These are phyloP conservation scores for Acacia concinna DNA, from an alignment of 331 rosid species.

Conservation along the genomic window DNA sequence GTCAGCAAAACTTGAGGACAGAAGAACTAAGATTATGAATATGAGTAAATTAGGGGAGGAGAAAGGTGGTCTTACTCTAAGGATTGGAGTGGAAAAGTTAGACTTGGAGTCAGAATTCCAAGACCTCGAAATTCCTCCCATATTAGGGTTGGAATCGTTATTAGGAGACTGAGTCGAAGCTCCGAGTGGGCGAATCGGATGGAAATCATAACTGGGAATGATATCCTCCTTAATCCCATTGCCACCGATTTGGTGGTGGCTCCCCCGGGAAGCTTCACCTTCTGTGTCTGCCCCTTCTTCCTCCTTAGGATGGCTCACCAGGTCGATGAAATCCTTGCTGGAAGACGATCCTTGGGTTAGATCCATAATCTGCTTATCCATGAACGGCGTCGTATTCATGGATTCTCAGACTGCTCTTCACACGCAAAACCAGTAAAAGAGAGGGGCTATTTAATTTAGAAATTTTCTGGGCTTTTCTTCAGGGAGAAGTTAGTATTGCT, in stretches of 20 bases:
- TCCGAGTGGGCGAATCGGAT: constrained; percentile 65
- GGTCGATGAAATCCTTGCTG: constrained; percentile 51
- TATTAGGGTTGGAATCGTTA: constrained; percentile 46
- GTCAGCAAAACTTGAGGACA: background rate
- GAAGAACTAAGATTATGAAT: background rate
- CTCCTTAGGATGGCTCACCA: constrained; percentile 35
- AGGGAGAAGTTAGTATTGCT: background rate
- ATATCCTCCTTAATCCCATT: constrained; percentile 59
- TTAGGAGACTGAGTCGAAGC: constrained; percentile 40
- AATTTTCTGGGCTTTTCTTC: background rate
- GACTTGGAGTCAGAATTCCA: constrained; percentile 64
- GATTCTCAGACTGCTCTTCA: constrained; percentile 25
- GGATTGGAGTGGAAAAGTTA: constrained; percentile 39
- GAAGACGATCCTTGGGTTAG: constrained; percentile 53
- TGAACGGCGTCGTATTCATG: constrained; percentile 77
- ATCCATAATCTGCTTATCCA: constrained; percentile 97
- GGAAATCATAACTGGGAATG: constrained; percentile 83
- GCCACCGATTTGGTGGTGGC: constrained; percentile 23
- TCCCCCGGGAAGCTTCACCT: background rate
- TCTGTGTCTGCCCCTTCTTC: constrained; percentile 31
- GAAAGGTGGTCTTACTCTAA: constrained; percentile 40
- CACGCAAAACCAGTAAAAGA: background rate
- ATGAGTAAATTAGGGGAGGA: background rate
- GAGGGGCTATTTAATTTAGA: background rate
- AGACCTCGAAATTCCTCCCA: constrained; percentile 41